Conservation (phyloP, 1,139 yeast genomes). For the Kluyveromyces sp. region DNA sequence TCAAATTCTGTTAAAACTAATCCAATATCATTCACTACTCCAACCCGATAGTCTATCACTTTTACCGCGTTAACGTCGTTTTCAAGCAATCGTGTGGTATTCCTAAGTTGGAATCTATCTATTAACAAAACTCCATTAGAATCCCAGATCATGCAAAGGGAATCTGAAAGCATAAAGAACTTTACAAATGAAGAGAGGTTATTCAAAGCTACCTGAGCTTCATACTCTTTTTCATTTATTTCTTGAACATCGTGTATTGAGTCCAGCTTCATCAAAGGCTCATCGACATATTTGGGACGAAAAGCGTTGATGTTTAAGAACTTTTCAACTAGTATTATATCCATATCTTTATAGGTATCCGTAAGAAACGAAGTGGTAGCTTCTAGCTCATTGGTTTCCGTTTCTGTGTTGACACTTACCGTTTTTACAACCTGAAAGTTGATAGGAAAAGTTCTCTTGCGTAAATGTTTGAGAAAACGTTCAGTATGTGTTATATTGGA, state of each 20-base stretch:
- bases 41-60: constrained; percentile 17
- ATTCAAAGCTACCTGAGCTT: constrained; percentile 10
- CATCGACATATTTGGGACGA: constrained; percentile 20
- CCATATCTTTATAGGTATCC: constrained; percentile 21
- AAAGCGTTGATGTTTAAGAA: constrained; percentile 16
- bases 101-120: constrained; percentile 12
- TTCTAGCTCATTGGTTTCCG: not conserved
- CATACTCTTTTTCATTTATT: not conserved
- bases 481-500: constrained; percentile 7
- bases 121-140: constrained; percentile 19
- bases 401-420: constrained; percentile 4
- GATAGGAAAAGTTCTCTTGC: constrained; percentile 17
- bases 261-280: constrained; percentile 15
- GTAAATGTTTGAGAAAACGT: constrained; percentile 13
- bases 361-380: constrained; percentile 20
- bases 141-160: constrained; percentile 19
- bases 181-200: constrained; percentile 18
- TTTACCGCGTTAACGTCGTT: constrained; percentile 12
- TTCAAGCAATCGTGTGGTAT: constrained; percentile 8
- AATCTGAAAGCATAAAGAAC: constrained; percentile 18
- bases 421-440: constrained; percentile 16
- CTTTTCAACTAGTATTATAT: constrained; percentile 18
- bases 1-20: constrained; percentile 13
- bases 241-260: constrained; percentile 9
- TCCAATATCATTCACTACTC: constrained; percentile 20